Evolutionary conservation across 176 grass and related monocot genomes (phyloP).

Genomic region (Zizania latifolia): DNA sequence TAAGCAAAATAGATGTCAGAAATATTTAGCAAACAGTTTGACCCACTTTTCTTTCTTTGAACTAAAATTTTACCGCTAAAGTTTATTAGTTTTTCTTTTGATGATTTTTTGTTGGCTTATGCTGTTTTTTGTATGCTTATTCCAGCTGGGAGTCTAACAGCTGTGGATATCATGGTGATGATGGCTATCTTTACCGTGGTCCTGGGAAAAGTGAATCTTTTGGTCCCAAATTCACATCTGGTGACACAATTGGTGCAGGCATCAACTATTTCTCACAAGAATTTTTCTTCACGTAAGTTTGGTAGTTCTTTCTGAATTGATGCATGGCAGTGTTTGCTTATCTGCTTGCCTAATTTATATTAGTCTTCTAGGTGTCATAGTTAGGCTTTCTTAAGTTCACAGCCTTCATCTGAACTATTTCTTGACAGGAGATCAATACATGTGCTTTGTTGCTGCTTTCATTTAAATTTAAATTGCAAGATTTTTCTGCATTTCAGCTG

Average conservation of each 20-base stretch:
- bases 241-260: conserved; percentile 77
- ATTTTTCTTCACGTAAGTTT: conserved; percentile 95
- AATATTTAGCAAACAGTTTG: background rate
- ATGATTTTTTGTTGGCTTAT: background rate
- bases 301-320: background rate
- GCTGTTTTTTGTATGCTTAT: conserved; percentile 18
- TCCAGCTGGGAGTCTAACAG: conserved; percentile 88
- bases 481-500: background rate
- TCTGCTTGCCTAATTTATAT: conserved; percentile 9
- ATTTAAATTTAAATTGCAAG: background rate
- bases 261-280: conserved; percentile 84
- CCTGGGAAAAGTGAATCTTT: conserved; percentile 58
- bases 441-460: background rate
- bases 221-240: conserved; percentile 87
- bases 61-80: conserved; percentile 15
- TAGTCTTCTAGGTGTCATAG: background rate
- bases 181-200: conserved; percentile 69
- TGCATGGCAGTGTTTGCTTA: background rate
- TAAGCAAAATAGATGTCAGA: background rate
- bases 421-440: background rate
- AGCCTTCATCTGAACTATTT: background rate
- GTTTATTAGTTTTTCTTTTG: conserved; percentile 3
- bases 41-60: background rate
- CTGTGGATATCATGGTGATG: conserved; percentile 90
- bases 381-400: background rate